A percentile compares a stretch with the other conserved stretches of the same genome.
phyloP scores from a whole-genome alignment of 1,284 basidiomycete genomes.

The Somion occarium region DNA sequence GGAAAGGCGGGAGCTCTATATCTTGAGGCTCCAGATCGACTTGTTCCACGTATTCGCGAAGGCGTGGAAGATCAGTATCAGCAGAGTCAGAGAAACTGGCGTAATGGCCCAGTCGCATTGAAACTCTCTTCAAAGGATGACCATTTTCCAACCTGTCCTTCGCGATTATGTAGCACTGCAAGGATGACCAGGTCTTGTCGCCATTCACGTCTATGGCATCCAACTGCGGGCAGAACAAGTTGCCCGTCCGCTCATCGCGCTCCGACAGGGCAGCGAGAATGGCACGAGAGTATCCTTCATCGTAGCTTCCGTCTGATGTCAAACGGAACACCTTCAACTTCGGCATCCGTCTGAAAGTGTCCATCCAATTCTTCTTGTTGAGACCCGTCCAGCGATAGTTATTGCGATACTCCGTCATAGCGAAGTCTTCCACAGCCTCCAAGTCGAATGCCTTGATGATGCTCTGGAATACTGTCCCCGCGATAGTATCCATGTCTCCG shows the following conservation, averaged over 20 bases:
- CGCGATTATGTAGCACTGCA: constrained; percentile 26
- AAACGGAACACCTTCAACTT: constrained; percentile 23
- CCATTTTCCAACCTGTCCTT: constrained; percentile 19
- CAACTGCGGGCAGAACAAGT: constrained; percentile 21
- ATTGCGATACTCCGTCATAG: constrained; percentile 23
- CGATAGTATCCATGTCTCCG: constrained; percentile 26
- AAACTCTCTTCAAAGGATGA: constrained; percentile 22
- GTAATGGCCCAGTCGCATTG: constrained; percentile 25
- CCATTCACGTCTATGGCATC: constrained; percentile 23
- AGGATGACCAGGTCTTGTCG: constrained; percentile 28
- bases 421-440: constrained; percentile 24
- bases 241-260: constrained; percentile 18
- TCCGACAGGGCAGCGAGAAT: constrained; percentile 24
- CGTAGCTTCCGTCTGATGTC: constrained; percentile 22
- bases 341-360: constrained; percentile 25
- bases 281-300: constrained; percentile 25
- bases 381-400: constrained; percentile 22
- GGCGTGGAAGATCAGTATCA: constrained; percentile 24
- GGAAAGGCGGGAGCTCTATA: constrained; percentile 17
- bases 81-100: constrained; percentile 27
- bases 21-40: constrained; percentile 26
- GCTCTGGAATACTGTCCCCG: constrained; percentile 22
- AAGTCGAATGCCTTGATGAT: constrained; percentile 23
- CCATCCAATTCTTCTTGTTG: constrained; percentile 22
- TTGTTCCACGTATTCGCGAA: constrained; percentile 22